These are phyloP conservation scores for Cladosporium phlei DNA, from an alignment of 2,329 filamentous ascomycete species.

Conservation along the genomic window DNA sequence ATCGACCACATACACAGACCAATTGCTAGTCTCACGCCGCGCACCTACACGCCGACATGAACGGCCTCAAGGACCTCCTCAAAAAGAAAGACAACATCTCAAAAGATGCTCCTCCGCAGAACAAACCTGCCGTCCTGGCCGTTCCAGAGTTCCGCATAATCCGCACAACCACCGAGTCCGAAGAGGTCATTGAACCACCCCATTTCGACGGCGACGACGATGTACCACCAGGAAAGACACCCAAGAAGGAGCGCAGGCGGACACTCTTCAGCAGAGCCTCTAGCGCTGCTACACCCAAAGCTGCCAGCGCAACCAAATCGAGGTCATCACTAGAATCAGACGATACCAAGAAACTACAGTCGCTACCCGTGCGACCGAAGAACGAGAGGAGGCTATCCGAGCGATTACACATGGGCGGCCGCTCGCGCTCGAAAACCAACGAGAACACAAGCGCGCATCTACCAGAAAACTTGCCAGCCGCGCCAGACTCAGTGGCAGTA, in stretches of 20 bases:
- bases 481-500: slow-evolving; percentile 63
- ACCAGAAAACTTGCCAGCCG: slow-evolving; percentile 73
- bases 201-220: slow-evolving; percentile 42
- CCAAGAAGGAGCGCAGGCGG: slow-evolving; percentile 24
- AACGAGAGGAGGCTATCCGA: slow-evolving; percentile 56
- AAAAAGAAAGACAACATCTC: slow-evolving; percentile 58
- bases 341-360: slow-evolving; percentile 11
- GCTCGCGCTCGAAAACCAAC: slow-evolving; percentile 42
- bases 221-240: slow-evolving; percentile 7
- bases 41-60: slow-evolving; percentile 32
- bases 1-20: not conserved
- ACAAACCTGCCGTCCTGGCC: slow-evolving; percentile 14
- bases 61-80: slow-evolving; percentile 57
- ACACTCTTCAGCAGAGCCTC: slow-evolving; percentile 33
- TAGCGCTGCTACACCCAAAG: slow-evolving; percentile 26
- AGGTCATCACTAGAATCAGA: slow-evolving; percentile 5
- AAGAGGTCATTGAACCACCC: slow-evolving; percentile 74
- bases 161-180: slow-evolving; percentile 73
- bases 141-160: slow-evolving; percentile 73
- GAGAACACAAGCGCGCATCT: slow-evolving; percentile 64
- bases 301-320: slow-evolving; percentile 13
- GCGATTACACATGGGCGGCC: slow-evolving; percentile 57
- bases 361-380: slow-evolving; percentile 26
- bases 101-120: slow-evolving; percentile 24
- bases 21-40: not conserved